Percentiles rank a stretch among this genome's conserved stretches.
Evolutionary conservation across 1,139 yeast genomes (phyloP).

Genomic region (Groenewaldozyma sp.): DNA sequence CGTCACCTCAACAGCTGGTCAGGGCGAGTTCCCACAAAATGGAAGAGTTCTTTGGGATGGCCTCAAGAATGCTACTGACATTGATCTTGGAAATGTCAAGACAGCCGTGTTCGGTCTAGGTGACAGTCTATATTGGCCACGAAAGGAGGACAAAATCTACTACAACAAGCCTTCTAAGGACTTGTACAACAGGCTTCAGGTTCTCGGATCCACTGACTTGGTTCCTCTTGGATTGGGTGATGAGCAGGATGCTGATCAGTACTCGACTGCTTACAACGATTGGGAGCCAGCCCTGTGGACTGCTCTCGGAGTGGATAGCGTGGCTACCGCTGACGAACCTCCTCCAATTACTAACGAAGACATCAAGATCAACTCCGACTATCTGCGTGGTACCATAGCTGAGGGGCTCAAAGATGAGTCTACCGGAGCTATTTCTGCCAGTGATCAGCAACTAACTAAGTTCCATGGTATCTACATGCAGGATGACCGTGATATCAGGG

Average conservation of each 20-base stretch:
- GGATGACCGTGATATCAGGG: slow-evolving; percentile 95
- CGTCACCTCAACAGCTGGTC: slow-evolving; percentile 88
- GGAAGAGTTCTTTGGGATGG: slow-evolving; percentile 90
- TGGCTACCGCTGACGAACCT: slow-evolving; percentile 86
- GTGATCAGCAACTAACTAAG: slow-evolving; percentile 89
- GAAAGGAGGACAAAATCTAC: slow-evolving; percentile 89
- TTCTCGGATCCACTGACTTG: slow-evolving; percentile 66
- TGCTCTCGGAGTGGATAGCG: slow-evolving; percentile 77
- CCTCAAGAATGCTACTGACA: slow-evolving; percentile 57
- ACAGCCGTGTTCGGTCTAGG: slow-evolving; percentile 85
- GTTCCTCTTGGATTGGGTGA: slow-evolving; percentile 83
- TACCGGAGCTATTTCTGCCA: slow-evolving; percentile 90
- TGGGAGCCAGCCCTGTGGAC: slow-evolving; percentile 89
- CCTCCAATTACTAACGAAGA: slow-evolving; percentile 95
- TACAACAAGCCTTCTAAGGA: slow-evolving; percentile 90
- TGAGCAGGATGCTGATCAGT: slow-evolving; percentile 96
- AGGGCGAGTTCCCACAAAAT: slow-evolving; percentile 95
- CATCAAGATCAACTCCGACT: slow-evolving; percentile 80
- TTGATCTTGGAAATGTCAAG: slow-evolving; percentile 62
- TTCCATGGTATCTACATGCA: slow-evolving; percentile 99
- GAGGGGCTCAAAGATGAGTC: slow-evolving; percentile 74
- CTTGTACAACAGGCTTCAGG: slow-evolving; percentile 49
- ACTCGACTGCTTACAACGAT: slow-evolving; percentile 72
- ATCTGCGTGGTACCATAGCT: slow-evolving; percentile 85
- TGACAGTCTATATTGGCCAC: slow-evolving; percentile 94